Percentiles rank a stretch among this genome's conserved stretches.
phyloP scores from a whole-genome alignment of 345 rosid species.

The Turritis glabra region DNA sequence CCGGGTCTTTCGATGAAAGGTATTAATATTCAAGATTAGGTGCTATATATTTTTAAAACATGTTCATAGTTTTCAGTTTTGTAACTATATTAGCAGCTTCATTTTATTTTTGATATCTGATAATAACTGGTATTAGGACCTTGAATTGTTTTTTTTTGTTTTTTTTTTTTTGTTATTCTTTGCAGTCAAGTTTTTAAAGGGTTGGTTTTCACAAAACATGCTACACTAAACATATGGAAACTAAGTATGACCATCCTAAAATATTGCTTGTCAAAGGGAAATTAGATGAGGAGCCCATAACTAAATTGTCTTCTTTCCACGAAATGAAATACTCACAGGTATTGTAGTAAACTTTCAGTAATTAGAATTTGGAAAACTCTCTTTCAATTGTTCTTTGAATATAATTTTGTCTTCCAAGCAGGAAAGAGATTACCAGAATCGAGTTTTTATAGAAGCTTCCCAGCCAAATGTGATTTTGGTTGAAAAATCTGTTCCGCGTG shows the following conservation, averaged over 20 bases:
- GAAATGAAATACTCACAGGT: conserved; percentile 48
- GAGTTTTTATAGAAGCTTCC: conserved; percentile 54
- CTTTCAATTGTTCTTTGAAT: not conserved
- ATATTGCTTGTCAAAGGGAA: conserved; percentile 60
- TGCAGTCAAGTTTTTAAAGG: conserved; percentile 75
- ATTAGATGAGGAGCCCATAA: conserved; percentile 57
- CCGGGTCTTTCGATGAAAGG: conserved; percentile 67
- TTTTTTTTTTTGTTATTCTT: too few relatives aligned
- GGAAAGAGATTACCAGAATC: conserved; percentile 55
- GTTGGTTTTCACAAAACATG: conserved; percentile 77
- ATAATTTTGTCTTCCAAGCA: conserved; percentile 32
- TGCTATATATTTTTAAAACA: too few relatives aligned
- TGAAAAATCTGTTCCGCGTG: conserved; percentile 76
- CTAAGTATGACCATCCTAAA: conserved; percentile 62
- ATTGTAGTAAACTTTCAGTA: not conserved
- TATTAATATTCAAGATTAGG: conserved; percentile 20
- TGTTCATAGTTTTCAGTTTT: too few relatives aligned
- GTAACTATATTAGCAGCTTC: too few relatives aligned
- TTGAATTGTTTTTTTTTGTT: too few relatives aligned
- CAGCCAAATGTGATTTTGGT: conserved; percentile 73
- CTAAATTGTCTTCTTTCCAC: conserved; percentile 63
- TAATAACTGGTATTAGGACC: too few relatives aligned
- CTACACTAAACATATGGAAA: conserved; percentile 89
- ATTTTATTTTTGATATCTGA: too few relatives aligned
- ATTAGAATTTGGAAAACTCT: not conserved